Evolutionary conservation across 352 stramenopile species (phyloP).

Genomic region (Globisporangium paroecandrum): DNA sequence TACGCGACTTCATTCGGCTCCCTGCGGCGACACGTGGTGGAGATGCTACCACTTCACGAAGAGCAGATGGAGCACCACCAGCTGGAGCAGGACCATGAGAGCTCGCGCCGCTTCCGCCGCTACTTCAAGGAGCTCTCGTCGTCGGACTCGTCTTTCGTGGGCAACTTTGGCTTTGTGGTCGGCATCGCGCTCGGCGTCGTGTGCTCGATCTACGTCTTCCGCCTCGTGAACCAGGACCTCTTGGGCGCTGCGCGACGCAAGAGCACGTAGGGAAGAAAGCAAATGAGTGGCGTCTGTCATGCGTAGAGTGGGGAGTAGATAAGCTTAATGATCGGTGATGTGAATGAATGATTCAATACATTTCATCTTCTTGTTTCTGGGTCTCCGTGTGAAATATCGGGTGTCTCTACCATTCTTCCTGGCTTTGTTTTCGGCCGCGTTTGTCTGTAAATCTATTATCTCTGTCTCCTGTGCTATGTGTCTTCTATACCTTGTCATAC

Average conservation of each 20-base stretch:
- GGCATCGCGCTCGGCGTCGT: constrained; percentile 46
- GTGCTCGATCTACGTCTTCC: constrained; percentile 58
- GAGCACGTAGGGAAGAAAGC: constrained; percentile 19
- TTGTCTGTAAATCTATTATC: constrained; percentile 9
- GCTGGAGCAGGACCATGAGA: background rate
- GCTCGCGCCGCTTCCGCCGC: constrained; percentile 5
- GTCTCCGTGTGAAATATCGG: background rate
- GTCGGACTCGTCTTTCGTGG: constrained; percentile 28
- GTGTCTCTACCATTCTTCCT: background rate
- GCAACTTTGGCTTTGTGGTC: constrained; percentile 29
- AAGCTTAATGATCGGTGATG: background rate
- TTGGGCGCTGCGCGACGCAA: constrained; percentile 16
- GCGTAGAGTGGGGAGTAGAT: background rate
- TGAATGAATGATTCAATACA: constrained; percentile 6
- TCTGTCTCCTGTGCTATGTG: background rate
- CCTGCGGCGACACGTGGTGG: constrained; percentile 20
- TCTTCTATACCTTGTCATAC: constrained; percentile 76
- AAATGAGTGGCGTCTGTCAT: background rate
- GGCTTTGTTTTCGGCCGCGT: background rate
- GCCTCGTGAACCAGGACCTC: constrained; percentile 40
- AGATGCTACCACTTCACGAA: constrained; percentile 1
- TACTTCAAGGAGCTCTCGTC: constrained; percentile 29
- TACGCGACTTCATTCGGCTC: constrained; percentile 17
- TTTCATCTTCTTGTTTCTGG: background rate
- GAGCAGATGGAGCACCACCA: constrained; percentile 4